These are phyloP conservation scores for Lactarius indigo DNA, from an alignment of 768 basidiomycete genomes.

Conservation along the genomic window DNA sequence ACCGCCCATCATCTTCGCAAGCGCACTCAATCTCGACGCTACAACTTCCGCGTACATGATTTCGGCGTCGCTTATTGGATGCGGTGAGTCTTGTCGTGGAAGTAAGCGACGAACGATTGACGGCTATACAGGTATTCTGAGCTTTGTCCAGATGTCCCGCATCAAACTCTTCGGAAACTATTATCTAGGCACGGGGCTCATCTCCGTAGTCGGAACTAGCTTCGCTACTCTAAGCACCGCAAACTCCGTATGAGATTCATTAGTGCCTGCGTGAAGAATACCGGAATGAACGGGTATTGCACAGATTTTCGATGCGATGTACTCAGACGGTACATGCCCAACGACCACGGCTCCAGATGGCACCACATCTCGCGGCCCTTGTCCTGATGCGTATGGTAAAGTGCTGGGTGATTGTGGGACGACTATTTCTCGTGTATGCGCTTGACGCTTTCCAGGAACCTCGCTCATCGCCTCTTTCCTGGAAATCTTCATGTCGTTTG, in stretches of 20 bases:
- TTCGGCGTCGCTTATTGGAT: constrained; percentile 76
- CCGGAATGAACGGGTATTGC: not conserved
- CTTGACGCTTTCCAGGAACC: constrained; percentile 46
- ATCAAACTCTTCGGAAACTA: constrained; percentile 58
- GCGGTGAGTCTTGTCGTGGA: constrained; percentile 45
- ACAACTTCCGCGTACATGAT: constrained; percentile 71
- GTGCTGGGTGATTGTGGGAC: constrained; percentile 50
- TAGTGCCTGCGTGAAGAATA: not conserved
- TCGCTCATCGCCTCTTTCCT: constrained; percentile 75
- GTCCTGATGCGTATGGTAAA: constrained; percentile 79
- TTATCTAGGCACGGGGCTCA: constrained; percentile 73
- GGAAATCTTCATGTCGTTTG: constrained; percentile 75
- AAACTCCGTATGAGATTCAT: constrained; percentile 45
- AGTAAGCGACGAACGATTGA: not conserved
- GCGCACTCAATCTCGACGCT: constrained; percentile 54
- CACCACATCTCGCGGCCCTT: constrained; percentile 52
- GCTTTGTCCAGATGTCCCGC: constrained; percentile 76
- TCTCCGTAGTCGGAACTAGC: constrained; percentile 79
- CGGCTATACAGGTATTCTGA: constrained; percentile 55
- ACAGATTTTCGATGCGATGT: constrained; percentile 74
- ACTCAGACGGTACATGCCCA: constrained; percentile 74
- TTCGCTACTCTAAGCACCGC: constrained; percentile 78
- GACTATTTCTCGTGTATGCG: not conserved
- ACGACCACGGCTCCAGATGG: constrained; percentile 56
- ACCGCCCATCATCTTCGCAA: constrained; percentile 78